phyloP scores from a whole-genome alignment of 345 rosid species.

The Brassica rapa region DNA sequence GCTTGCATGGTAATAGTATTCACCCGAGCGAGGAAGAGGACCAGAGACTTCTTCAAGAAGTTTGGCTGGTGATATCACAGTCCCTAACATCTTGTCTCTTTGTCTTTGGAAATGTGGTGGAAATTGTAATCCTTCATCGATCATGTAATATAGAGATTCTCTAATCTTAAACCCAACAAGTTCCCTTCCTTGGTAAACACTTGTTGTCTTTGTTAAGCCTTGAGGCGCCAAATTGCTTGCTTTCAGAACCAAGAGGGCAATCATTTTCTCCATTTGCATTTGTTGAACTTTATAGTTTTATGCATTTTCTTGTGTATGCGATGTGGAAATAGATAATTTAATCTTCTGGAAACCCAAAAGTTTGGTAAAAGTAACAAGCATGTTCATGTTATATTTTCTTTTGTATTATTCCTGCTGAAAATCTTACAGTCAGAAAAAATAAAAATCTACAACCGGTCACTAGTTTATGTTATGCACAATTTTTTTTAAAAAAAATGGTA shows the following conservation, averaged over 20 bases:
- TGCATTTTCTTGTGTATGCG: slow-evolving; percentile 17
- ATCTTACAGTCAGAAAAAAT: too few relatives aligned
- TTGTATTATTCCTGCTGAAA: too few relatives aligned
- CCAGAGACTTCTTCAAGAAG: slow-evolving; percentile 62
- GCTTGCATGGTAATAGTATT: slow-evolving; percentile 83
- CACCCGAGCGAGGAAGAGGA: slow-evolving; percentile 90
- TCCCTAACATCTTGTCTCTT: slow-evolving; percentile 19
- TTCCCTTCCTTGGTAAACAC: slow-evolving; percentile 1
- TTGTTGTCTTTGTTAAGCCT: slow-evolving; percentile 22
- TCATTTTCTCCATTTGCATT: slow-evolving; percentile 26
- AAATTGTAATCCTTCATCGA: slow-evolving; percentile 22
- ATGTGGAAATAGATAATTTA: neutral
- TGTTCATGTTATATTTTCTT: too few relatives aligned
- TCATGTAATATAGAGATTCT: slow-evolving; percentile 18
- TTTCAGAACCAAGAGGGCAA: slow-evolving; percentile 34
- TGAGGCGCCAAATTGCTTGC: slow-evolving; percentile 25
- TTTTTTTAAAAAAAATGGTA: neutral
- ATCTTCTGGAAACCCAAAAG: too few relatives aligned
- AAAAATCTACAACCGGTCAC: too few relatives aligned
- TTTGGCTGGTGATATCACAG: slow-evolving; percentile 41
- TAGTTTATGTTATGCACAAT: too few relatives aligned
- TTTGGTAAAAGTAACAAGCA: too few relatives aligned
- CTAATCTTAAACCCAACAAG: slow-evolving; percentile 27
- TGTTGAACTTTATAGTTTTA: slow-evolving; percentile 4
- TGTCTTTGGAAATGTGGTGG: slow-evolving; percentile 9